phyloP scores from a whole-genome alignment of 495 filamentous ascomycete genomes.

The Chlorociboria aeruginascens region DNA sequence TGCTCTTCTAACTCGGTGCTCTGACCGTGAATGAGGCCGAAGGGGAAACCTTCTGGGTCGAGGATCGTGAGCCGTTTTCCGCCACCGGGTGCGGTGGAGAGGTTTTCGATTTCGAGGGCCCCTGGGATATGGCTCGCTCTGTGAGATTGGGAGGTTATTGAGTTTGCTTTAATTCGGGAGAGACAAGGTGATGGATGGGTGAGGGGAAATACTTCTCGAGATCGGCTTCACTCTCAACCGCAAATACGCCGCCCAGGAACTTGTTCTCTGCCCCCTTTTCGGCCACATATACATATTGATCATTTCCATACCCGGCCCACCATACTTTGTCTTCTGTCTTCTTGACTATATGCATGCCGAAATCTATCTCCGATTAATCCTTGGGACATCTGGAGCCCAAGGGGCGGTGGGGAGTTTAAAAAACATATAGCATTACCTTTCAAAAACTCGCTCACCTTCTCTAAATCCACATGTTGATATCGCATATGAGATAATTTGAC shows the following conservation, averaged over 20 bases:
- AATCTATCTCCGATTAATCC: too few relatives aligned
- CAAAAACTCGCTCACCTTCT: not conserved
- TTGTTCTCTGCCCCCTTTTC: conserved; percentile 1
- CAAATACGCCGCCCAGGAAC: not conserved
- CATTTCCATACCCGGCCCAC: not conserved
- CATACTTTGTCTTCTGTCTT: conserved; percentile 1
- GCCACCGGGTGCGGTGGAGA: conserved; percentile 24
- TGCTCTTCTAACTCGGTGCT: not conserved
- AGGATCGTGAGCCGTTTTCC: conserved; percentile 23
- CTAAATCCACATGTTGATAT: not conserved
- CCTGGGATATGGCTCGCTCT: conserved; percentile 21
- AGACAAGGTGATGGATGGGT: not conserved
- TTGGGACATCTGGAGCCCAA: too few relatives aligned
- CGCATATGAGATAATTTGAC: conserved; percentile 1
- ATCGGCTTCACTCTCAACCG: not conserved
- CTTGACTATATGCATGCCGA: conserved; percentile 1
- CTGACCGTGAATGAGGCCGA: conserved; percentile 26
- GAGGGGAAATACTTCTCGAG: not conserved
- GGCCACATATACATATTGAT: conserved; percentile 1
- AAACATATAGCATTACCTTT: too few relatives aligned
- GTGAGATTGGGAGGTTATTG: too few relatives aligned
- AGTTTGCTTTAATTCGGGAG: too few relatives aligned
- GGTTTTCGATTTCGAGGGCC: conserved; percentile 19
- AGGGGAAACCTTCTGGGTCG: conserved; percentile 26
- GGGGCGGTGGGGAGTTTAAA: too few relatives aligned